Conservation (phyloP, 768 basidiomycete species). For the Leccinellum albellum region DNA sequence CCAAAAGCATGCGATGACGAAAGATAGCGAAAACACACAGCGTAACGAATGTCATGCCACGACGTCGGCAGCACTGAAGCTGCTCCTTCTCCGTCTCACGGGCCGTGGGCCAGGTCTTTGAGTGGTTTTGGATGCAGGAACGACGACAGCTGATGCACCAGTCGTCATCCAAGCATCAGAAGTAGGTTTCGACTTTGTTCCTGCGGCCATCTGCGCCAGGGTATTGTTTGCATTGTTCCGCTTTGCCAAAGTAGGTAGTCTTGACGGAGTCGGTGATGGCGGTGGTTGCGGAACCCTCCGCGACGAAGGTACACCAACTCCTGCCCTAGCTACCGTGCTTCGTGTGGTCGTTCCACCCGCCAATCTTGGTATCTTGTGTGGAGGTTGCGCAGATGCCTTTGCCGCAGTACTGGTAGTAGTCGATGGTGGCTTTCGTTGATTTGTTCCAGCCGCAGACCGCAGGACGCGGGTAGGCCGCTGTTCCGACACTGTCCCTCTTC, state of each 20-base stretch:
- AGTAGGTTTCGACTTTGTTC: conserved; percentile 33
- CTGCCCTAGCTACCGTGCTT: conserved; percentile 40
- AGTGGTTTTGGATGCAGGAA: conserved; percentile 61
- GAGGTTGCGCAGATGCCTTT: conserved; percentile 42
- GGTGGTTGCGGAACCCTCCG: conserved; percentile 42
- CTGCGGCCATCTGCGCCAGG: conserved; percentile 48
- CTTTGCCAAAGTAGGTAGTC: conserved; percentile 70
- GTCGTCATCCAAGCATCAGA: conserved; percentile 77
- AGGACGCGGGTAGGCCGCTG: conserved; percentile 73
- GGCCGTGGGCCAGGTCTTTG: conserved; percentile 72
- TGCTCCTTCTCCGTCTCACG: conserved; percentile 75
- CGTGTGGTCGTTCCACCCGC: conserved; percentile 50
- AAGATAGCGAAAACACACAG: conserved; percentile 13
- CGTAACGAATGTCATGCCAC: conserved; percentile 51
- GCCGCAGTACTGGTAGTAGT: conserved; percentile 35
- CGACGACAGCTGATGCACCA: conserved; percentile 63
- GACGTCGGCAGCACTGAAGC: conserved; percentile 84
- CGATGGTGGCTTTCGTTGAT: conserved; percentile 51
- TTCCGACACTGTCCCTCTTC: conserved; percentile 61
- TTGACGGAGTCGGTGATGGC: conserved; percentile 70
- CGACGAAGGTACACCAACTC: conserved; percentile 28
- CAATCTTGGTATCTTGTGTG: conserved; percentile 70
- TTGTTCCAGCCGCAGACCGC: conserved; percentile 58
- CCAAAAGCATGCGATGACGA: conserved; percentile 3
- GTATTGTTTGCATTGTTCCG: conserved; percentile 43